Conservation (phyloP, 139 green algal genomes). For the Chlorella sp. region DNA sequence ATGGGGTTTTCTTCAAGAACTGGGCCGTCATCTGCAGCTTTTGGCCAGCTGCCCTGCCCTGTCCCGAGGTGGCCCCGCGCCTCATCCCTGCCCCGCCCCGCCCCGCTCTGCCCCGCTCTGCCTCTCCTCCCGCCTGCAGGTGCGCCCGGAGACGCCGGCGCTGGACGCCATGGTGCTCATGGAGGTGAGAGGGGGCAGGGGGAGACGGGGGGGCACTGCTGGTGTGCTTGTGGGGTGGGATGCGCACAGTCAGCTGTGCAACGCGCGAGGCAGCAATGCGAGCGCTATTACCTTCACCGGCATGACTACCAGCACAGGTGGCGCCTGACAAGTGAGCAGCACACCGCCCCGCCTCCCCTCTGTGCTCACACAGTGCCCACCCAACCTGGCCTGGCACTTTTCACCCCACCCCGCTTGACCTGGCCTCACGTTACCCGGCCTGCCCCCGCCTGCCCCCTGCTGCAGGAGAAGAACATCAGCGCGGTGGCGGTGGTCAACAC, state of each 20-base stretch:
- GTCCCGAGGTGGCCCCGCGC: not conserved
- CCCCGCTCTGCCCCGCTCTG: not conserved
- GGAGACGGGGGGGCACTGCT: not conserved
- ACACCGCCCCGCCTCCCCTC: too few species aligned
- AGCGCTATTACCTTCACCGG: too few species aligned
- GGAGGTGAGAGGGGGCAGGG: constrained; percentile 11
- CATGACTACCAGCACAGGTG: too few species aligned
- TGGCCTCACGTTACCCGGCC: not conserved
- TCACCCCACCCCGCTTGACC: not conserved
- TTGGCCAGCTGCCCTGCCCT: too few species aligned
- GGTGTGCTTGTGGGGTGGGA: not conserved
- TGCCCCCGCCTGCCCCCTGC: not conserved
- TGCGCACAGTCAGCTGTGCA: too few species aligned
- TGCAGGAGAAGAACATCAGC: constrained; percentile 48
- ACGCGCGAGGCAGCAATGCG: too few species aligned
- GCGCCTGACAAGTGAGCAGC: too few species aligned
- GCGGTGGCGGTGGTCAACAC: constrained; percentile 63
- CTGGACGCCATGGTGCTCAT: constrained; percentile 72
- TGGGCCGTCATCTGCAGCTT: too few species aligned
- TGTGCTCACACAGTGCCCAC: not conserved
- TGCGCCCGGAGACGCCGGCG: constrained; percentile 60
- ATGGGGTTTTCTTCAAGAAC: too few species aligned
- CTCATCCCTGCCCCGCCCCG: not conserved
- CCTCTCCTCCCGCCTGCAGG: constrained; percentile 26
- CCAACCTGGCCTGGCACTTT: too few species aligned